Percentiles rank a stretch among this genome's conserved stretches.
Conservation (phyloP, 2,329 filamentous ascomycete genomes). For the Colletotrichum sp. region DNA sequence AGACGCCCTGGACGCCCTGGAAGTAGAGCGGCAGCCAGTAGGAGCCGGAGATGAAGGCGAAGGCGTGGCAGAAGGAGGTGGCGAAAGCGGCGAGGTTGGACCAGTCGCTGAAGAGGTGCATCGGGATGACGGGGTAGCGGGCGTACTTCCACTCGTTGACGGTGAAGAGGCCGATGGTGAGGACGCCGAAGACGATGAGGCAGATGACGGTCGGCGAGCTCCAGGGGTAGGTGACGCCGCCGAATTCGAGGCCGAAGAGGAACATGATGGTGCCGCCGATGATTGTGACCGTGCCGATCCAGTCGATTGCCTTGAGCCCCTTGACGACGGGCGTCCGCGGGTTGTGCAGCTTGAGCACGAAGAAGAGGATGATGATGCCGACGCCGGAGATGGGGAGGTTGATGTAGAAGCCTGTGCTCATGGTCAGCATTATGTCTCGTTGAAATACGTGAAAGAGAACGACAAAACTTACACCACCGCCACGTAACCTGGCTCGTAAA, state of each 20-base stretch:
- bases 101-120: constrained; percentile 60
- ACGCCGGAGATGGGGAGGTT: constrained; percentile 56
- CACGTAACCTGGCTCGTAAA: constrained; percentile 67
- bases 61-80: constrained; percentile 49
- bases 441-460: rapidly evolving
- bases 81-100: constrained; percentile 64
- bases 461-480: constrained; percentile 56
- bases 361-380: constrained; percentile 62
- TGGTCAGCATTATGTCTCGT: neutral
- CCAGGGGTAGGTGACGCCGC: constrained; percentile 69
- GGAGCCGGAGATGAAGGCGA: constrained; percentile 68
- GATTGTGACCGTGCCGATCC: constrained; percentile 65
- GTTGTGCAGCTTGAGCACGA: constrained; percentile 71
- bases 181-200: constrained; percentile 63
- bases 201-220: constrained; percentile 65
- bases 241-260: constrained; percentile 72
- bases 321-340: constrained; percentile 66
- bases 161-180: constrained; percentile 57
- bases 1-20: constrained; percentile 68
- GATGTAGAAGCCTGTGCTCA: constrained; percentile 32
- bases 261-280: constrained; percentile 72
- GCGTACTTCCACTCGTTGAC: constrained; percentile 69
- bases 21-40: constrained; percentile 80
- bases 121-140: constrained; percentile 71
- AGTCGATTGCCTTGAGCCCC: constrained; percentile 67